A percentile compares a stretch with the other conserved stretches of the same genome.
phyloP scores from a whole-genome alignment of 768 basidiomycete genomes.

The Rhodotorula toruloides region DNA sequence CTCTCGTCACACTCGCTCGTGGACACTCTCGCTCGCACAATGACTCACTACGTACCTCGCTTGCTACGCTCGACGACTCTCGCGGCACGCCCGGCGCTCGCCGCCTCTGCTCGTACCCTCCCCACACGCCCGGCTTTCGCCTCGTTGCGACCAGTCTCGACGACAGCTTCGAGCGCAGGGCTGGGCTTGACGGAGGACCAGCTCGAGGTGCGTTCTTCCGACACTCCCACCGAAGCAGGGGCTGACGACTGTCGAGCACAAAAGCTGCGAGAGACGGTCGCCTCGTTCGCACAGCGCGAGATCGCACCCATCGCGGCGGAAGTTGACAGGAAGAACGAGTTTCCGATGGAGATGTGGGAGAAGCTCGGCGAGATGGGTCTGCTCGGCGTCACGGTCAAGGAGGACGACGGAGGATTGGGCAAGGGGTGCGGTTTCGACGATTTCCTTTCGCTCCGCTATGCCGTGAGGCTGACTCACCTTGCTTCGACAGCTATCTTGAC shows the following conservation, averaged over 20 bases:
- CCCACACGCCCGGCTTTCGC: not conserved
- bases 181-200: conserved; percentile 70
- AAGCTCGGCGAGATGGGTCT: conserved; percentile 86
- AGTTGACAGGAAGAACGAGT: conserved; percentile 77
- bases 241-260: conserved; percentile 1
- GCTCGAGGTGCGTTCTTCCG: conserved; percentile 57
- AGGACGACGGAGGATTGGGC: conserved; percentile 73
- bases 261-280: conserved; percentile 75
- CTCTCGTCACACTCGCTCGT: not conserved
- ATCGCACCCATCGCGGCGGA: conserved; percentile 77
- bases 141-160: conserved; percentile 47
- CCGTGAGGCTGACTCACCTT: not conserved
- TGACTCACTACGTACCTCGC: conserved; percentile 9
- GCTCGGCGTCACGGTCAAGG: conserved; percentile 65
- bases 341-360: conserved; percentile 76
- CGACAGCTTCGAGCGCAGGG: conserved; percentile 41
- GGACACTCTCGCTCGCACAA: not conserved
- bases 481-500: conserved; percentile 59
- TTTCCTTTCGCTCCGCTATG: not conserved
- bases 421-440: conserved; percentile 57
- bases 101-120: not conserved
- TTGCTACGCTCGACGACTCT: too few species aligned
- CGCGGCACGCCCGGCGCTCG: not conserved
- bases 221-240: too few species aligned
- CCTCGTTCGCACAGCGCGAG: conserved; percentile 73